phyloP scores from a whole-genome alignment of 495 filamentous ascomycete species.

The Talaromyces thailandensis region DNA sequence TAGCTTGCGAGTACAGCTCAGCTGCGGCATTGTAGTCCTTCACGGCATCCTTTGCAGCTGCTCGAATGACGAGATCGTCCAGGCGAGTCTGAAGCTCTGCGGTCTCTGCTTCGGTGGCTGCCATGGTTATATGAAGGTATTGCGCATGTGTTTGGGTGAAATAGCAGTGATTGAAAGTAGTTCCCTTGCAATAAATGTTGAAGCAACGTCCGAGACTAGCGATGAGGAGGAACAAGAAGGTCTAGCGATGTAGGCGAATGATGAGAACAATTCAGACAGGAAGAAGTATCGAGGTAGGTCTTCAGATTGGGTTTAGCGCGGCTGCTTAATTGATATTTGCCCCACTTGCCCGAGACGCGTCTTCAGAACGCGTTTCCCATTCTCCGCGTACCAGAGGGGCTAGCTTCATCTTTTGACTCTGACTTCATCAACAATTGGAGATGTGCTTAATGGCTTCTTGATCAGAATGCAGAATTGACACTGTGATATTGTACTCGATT shows the following conservation, averaged over 20 bases:
- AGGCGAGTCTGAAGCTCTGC: slow-evolving; percentile 22
- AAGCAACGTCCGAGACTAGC: not conserved
- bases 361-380: not conserved
- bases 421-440: not conserved
- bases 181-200: not conserved
- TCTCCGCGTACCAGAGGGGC: not conserved
- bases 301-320: not conserved
- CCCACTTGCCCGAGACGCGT: not conserved
- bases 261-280: not conserved
- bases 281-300: not conserved
- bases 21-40: slow-evolving; percentile 80
- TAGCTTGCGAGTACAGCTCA: slow-evolving; percentile 80
- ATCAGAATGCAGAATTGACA: not conserved
- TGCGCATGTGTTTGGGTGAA: not conserved
- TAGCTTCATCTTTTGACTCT: not conserved
- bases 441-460: not conserved
- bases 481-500: not conserved
- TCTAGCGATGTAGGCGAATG: not conserved
- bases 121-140: not conserved
- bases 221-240: not conserved
- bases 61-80: slow-evolving; percentile 43
- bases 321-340: not conserved
- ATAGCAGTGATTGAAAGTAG: not conserved
- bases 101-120: slow-evolving; percentile 3
- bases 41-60: slow-evolving; percentile 63